These are phyloP conservation scores for Microbotryum silenes-acaulis DNA, from an alignment of 1,284 basidiomycete genomes.

Conservation along the genomic window DNA sequence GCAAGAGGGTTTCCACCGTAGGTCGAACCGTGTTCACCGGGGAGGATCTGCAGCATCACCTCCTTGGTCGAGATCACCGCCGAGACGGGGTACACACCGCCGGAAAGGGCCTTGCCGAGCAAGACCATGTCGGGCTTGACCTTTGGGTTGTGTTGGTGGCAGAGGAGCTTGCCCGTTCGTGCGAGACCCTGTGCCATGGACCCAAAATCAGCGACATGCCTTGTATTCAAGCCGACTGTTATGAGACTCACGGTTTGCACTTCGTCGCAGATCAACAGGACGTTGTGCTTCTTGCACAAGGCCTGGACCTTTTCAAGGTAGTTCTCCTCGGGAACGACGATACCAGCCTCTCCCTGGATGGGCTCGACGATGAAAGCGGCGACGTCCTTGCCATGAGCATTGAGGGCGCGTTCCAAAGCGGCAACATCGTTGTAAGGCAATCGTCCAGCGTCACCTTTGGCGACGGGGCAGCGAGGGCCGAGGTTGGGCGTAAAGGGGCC, in stretches of 20 bases:
- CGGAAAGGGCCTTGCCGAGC: conserved; percentile 91
- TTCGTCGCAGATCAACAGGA: conserved; percentile 93
- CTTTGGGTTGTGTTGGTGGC: conserved; percentile 70
- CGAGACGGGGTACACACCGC: conserved; percentile 95
- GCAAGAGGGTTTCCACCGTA: conserved; percentile 77
- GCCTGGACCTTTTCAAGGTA: conserved; percentile 71
- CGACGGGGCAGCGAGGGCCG: conserved; percentile 58
- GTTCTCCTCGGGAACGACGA: conserved; percentile 83
- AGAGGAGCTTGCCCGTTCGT: conserved; percentile 76
- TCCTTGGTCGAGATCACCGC: conserved; percentile 83
- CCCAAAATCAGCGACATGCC: conserved; percentile 33
- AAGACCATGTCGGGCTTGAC: conserved; percentile 88
- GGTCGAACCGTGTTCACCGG: conserved; percentile 97
- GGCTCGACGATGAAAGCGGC: conserved; percentile 95
- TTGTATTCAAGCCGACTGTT: conserved; percentile 34
- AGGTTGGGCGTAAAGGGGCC: conserved; percentile 83
- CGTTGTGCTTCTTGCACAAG: conserved; percentile 88
- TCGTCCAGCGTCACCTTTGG: conserved; percentile 43
- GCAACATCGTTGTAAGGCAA: conserved; percentile 76
- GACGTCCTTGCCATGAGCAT: conserved; percentile 70
- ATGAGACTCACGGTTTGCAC: conserved; percentile 62
- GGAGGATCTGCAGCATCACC: conserved; percentile 88
- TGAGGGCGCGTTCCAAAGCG: conserved; percentile 74
- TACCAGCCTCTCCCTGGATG: conserved; percentile 96
- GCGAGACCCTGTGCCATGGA: conserved; percentile 57